Conservation (phyloP, 2,329 filamentous ascomycete genomes). For the Venturia effusa region DNA sequence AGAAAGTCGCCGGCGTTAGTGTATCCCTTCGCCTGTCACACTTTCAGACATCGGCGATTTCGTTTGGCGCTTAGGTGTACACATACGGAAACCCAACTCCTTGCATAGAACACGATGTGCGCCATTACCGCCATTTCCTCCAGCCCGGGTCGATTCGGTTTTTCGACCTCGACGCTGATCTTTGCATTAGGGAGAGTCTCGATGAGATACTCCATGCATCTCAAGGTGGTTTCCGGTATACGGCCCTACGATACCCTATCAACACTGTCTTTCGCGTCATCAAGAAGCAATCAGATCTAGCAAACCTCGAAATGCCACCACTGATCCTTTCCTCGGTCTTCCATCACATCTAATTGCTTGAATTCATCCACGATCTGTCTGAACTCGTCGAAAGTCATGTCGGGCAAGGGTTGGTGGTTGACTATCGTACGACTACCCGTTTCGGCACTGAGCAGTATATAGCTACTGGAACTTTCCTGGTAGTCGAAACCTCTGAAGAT, state of each 20-base stretch:
- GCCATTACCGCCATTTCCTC: constrained; percentile 48
- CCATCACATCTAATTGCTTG: not conserved
- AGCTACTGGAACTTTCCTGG: constrained; percentile 53
- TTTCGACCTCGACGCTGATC: constrained; percentile 64
- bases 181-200: constrained; percentile 31
- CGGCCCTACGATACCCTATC: constrained; percentile 39
- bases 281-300: not conserved
- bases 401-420: constrained; percentile 55
- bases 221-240: constrained; percentile 47
- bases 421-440: constrained; percentile 58
- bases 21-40: not conserved
- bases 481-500: constrained; percentile 48
- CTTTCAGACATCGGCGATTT: too few species aligned
- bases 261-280: too few species aligned
- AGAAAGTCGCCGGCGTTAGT: not conserved
- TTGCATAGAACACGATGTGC: constrained; percentile 65
- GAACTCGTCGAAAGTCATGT: constrained; percentile 58
- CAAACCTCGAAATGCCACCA: constrained; percentile 67
- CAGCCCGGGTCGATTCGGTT: constrained; percentile 51
- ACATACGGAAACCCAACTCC: constrained; percentile 46
- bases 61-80: constrained; percentile 23
- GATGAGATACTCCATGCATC: constrained; percentile 49
- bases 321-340: constrained; percentile 17
- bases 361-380: constrained; percentile 10
- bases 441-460: constrained; percentile 52